Base-by-base conservation (phyloP, 1,284 basidiomycete genomes). In the Phellopilus nigrolimitatus region DNA sequence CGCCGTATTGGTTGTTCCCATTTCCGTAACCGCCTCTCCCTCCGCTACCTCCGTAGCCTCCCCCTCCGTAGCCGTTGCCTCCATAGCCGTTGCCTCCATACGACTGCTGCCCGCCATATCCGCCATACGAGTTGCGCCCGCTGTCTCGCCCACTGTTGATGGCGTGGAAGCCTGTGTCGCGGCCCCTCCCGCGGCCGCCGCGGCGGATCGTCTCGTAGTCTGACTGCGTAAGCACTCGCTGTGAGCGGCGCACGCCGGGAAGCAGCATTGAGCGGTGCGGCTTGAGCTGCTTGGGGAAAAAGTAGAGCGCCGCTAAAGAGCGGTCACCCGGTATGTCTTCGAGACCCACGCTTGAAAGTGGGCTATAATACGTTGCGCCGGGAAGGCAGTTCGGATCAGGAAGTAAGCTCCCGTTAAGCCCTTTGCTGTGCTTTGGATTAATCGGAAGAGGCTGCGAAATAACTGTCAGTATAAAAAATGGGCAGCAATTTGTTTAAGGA, bases 321-420 rank as follows among this genome's bases (percentile, higher is more conserved):
- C 80, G 78, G 67, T 99, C 94, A 63, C 88, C 84, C 59, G 78
- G 76, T 56, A 99, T 87, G 68, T 99, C 93, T 1, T 79, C 78
- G 19, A 92, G 68, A 41, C 72, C 70, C 37, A 79, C 66, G n/a
- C 64, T 63, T 7, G 70, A 59, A 37, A 90, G 65, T 1, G 94
- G 95, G 27, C 82, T 84, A 61, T 87, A 82, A 66, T 91, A 95
- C 0, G 90, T 95, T 12, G 94, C 88, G 39, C 91, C 90, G 2
- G 97, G 97, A 4, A 99, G 80, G 62, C 89, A 97, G 47, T 84
- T 81, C 2, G 93, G 87, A 66, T 97, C 94, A 6, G 89, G 81
- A 21, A 91, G 71, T 39, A 93, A 79, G 36, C 74, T 76, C 7
- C 97, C 97, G 43, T 78, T 84, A 47, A 97, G 82, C 9, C 94